Percentiles rank a stretch among this genome's conserved stretches.
phyloP scores from a whole-genome alignment of 805 yeast genomes.

The Yarrowia sp. region DNA sequence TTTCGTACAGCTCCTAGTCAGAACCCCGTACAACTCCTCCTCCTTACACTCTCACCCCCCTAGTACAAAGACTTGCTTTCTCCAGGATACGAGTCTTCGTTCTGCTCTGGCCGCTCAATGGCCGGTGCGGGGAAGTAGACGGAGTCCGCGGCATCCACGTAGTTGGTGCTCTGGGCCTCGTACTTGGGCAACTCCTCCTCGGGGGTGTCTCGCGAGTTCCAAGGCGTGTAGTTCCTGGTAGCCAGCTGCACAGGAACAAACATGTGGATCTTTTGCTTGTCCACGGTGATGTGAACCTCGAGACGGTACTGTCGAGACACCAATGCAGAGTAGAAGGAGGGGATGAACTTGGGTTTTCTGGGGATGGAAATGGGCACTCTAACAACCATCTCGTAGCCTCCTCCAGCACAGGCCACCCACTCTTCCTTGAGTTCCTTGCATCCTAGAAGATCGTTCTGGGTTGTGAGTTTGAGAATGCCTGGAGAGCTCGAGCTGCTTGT shows the following conservation, averaged over 20 bases:
- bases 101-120: not conserved
- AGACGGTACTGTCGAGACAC: constrained; percentile 38
- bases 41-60: too few species aligned
- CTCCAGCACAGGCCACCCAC: constrained; percentile 2
- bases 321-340: constrained; percentile 37
- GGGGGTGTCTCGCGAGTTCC: constrained; percentile 25
- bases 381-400: constrained; percentile 16
- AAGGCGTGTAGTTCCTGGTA: constrained; percentile 33
- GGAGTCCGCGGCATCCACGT: constrained; percentile 10
- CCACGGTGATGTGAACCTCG: constrained; percentile 22
- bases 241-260: constrained; percentile 37
- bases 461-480: constrained; percentile 19
- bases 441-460: constrained; percentile 25
- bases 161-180: constrained; percentile 19
- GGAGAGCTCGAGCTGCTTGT: not conserved
- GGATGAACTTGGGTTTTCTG: constrained; percentile 35
- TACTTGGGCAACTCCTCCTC: constrained; percentile 38
- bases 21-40: too few species aligned
- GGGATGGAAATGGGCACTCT: constrained; percentile 21
- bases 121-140: constrained; percentile 24
- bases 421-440: constrained; percentile 28
- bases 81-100: constrained; percentile 31
- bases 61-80: constrained; percentile 34
- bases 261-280: constrained; percentile 21
- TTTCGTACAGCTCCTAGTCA: too few species aligned